These are phyloP conservation scores for Plasmodium coatneyi DNA, from an alignment of 169 alveolate genomes.

Conservation along the genomic window DNA sequence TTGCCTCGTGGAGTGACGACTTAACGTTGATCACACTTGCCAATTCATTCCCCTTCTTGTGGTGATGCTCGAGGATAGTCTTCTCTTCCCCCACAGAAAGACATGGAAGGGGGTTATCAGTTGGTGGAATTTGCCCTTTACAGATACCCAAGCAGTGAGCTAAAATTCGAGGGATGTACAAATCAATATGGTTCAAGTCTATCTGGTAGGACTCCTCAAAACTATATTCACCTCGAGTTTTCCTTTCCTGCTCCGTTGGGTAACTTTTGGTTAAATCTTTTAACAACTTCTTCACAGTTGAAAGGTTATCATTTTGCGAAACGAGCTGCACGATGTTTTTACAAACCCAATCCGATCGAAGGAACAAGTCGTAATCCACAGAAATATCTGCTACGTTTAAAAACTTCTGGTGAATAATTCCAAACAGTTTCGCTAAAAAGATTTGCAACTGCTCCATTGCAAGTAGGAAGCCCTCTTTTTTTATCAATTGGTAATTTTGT, in stretches of 20 bases:
- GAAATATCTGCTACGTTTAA: constrained; percentile 41
- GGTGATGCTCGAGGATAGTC: neutral
- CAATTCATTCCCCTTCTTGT: neutral
- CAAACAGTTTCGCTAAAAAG: constrained; percentile 38
- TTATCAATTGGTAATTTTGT: constrained; percentile 12
- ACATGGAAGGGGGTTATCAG: neutral
- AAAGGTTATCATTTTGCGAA: constrained; percentile 46
- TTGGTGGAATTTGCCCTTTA: neutral
- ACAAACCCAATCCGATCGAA: constrained; percentile 53
- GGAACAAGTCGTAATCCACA: constrained; percentile 30
- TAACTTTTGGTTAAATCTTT: constrained; percentile 18
- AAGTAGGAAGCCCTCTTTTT: constrained; percentile 1
- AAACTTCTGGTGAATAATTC: constrained; percentile 15
- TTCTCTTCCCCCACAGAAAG: neutral
- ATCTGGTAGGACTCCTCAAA: constrained; percentile 54
- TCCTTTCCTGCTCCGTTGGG: constrained; percentile 36
- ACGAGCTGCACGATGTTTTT: constrained; percentile 4
- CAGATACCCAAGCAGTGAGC: neutral
- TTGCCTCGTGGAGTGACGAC: neutral
- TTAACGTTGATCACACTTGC: neutral
- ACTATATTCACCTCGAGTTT: neutral
- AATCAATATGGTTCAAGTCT: constrained; percentile 39
- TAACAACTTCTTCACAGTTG: constrained; percentile 14
- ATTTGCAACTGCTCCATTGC: constrained; percentile 21
- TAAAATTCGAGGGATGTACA: constrained; percentile 15